phyloP scores from a whole-genome alignment of 108 stramenopile species.

The Cyclostephanos invisitatus region DNA sequence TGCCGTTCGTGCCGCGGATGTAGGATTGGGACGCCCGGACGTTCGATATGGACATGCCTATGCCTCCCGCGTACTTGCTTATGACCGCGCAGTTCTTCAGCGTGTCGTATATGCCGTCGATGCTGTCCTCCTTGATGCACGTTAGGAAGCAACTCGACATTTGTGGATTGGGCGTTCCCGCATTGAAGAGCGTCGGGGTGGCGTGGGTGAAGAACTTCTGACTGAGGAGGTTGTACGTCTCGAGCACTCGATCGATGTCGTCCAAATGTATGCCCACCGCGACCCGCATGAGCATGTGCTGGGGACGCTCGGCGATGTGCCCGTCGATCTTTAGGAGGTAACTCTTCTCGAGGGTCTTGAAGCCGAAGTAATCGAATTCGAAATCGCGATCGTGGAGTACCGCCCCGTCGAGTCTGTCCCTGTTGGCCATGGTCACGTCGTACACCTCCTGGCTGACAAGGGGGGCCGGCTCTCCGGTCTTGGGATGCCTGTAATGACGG shows the following conservation, averaged over 20 bases:
- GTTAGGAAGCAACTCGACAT: conserved; percentile 98
- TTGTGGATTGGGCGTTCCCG: conserved; percentile 95
- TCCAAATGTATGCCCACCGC: conserved; percentile 96
- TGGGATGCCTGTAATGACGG: conserved; percentile 88
- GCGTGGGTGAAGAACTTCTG: conserved; percentile 98
- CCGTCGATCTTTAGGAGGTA: conserved; percentile 94
- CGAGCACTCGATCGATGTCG: conserved; percentile 87
- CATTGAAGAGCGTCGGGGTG: conserved; percentile 98
- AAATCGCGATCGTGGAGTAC: conserved; percentile 93
- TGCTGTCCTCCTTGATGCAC: conserved; percentile 96
- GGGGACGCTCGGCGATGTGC: conserved; percentile 95
- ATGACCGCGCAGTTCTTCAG: conserved; percentile 98
- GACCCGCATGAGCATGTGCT: conserved; percentile 98
- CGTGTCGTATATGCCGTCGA: conserved; percentile 99
- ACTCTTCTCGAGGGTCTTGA: conserved; percentile 99
- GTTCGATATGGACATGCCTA: conserved; percentile 94
- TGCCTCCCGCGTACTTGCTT: conserved; percentile 99
- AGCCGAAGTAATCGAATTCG: conserved; percentile 99
- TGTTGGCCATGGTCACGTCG: conserved; percentile 86
- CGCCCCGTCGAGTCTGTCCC: conserved; percentile 80
- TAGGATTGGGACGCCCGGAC: conserved; percentile 92
- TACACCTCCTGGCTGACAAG: conserved; percentile 82
- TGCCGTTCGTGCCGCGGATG: conserved; percentile 98
- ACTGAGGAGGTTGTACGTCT: conserved; percentile 96
- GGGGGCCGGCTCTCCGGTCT: conserved; percentile 89